A percentile compares a stretch with the other conserved stretches of the same genome.
These are phyloP conservation scores for Calonectria pteridis DNA, from an alignment of 2,329 filamentous ascomycete genomes.

Conservation along the genomic window DNA sequence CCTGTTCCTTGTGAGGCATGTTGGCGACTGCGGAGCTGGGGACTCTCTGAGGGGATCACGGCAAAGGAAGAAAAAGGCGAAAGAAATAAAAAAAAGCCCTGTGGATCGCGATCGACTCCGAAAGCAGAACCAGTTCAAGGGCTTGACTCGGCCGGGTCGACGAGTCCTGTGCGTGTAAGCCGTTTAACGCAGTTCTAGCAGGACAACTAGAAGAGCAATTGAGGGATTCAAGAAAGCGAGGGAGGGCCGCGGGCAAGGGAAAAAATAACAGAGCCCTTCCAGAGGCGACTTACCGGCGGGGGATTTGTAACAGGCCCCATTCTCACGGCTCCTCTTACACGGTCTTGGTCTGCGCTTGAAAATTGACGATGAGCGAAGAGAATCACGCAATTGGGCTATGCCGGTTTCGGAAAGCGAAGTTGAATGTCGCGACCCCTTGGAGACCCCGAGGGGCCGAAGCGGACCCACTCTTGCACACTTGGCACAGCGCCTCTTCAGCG, in stretches of 20 bases:
- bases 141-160: slow-evolving; percentile 8
- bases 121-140: slow-evolving; percentile 20
- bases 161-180: slow-evolving; percentile 31
- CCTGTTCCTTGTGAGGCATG: slow-evolving; percentile 54
- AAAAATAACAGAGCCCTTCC: slow-evolving; percentile 32
- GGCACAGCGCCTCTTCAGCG: slow-evolving; percentile 14
- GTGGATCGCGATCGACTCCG: slow-evolving; percentile 26
- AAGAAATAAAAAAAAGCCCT: background rate
- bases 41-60: slow-evolving; percentile 11
- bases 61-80: background rate
- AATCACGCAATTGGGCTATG: slow-evolving; percentile 57
- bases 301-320: slow-evolving; percentile 44
- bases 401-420: slow-evolving; percentile 48
- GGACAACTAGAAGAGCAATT: slow-evolving; percentile 26
- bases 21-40: slow-evolving; percentile 21
- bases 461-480: slow-evolving; percentile 11
- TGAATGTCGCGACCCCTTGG: slow-evolving; percentile 41
- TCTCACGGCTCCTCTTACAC: slow-evolving; percentile 27
- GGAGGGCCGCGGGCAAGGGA: slow-evolving; percentile 9
- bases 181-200: slow-evolving; percentile 31
- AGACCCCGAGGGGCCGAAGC: slow-evolving; percentile 40
- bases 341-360: slow-evolving; percentile 39
- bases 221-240: slow-evolving; percentile 24
- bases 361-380: slow-evolving; percentile 53
- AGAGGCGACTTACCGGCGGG: slow-evolving; percentile 40